These are phyloP conservation scores for Ceriops tagal DNA, from an alignment of 345 rosid genomes.

Conservation along the genomic window DNA sequence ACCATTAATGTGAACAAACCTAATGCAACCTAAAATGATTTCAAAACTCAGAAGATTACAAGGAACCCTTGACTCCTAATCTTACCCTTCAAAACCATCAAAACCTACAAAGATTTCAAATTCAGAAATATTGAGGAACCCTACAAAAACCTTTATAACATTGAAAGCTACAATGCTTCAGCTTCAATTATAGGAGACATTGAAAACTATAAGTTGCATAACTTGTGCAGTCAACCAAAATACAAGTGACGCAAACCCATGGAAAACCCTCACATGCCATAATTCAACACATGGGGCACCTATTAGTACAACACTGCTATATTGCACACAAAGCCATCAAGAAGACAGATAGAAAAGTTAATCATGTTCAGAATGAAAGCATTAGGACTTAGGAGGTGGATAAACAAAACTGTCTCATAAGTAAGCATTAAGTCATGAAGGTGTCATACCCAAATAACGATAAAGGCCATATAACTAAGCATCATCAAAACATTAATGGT, in stretches of 20 bases:
- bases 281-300: neutral
- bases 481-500: neutral
- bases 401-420: neutral
- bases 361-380: neutral
- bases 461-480: neutral
- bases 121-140: no score
- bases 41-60: neutral
- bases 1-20: slow-evolving; percentile 1
- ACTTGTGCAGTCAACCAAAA: neutral
- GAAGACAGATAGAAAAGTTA: neutral
- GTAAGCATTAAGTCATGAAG: neutral
- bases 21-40: neutral
- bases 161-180: neutral
- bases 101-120: neutral
- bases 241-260: neutral
- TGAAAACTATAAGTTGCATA: neutral
- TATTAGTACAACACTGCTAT: neutral
- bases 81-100: neutral
- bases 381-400: neutral
- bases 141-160: neutral
- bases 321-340: neutral
- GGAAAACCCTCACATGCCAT: neutral
- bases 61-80: neutral
- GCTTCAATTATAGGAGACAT: neutral
- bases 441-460: neutral